These are phyloP conservation scores for Dothideomycetes sp. DNA, from an alignment of 2,329 filamentous ascomycete species.

Conservation along the genomic window DNA sequence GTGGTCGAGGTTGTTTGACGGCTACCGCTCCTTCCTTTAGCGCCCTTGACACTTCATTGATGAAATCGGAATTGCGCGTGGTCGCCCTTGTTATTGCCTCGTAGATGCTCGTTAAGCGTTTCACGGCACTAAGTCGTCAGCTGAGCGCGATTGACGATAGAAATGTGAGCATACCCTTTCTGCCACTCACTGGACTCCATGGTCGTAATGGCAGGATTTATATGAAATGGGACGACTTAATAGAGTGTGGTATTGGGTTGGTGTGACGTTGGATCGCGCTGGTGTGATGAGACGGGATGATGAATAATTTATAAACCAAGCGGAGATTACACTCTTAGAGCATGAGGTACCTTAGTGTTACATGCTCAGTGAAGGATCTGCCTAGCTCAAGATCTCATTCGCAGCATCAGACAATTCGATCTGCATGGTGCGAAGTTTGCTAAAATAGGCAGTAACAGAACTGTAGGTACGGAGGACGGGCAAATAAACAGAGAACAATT, in stretches of 20 bases:
- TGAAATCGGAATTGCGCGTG: not conserved
- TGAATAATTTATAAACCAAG: too few species aligned
- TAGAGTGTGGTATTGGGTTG: not conserved
- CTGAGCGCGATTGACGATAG: not conserved
- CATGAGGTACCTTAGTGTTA: too few species aligned
- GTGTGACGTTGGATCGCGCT: not conserved
- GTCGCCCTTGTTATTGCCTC: not conserved
- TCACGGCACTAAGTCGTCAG: not conserved
- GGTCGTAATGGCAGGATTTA: not conserved
- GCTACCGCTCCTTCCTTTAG: not conserved
- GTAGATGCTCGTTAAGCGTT: not conserved
- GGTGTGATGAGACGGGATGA: too few species aligned
- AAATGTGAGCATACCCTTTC: not conserved
- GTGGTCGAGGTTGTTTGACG: not conserved
- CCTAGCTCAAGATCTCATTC: too few species aligned
- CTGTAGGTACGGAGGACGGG: too few species aligned
- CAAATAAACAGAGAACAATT: too few species aligned
- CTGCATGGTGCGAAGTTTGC: too few species aligned
- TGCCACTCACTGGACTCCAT: not conserved
- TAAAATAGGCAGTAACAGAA: too few species aligned
- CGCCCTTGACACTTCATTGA: not conserved
- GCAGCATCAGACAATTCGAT: too few species aligned
- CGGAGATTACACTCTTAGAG: too few species aligned
- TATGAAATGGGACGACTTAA: not conserved
- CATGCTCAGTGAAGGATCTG: too few species aligned